Base-by-base conservation (phyloP, 768 basidiomycete species). In the Lepiota venenata region DNA sequence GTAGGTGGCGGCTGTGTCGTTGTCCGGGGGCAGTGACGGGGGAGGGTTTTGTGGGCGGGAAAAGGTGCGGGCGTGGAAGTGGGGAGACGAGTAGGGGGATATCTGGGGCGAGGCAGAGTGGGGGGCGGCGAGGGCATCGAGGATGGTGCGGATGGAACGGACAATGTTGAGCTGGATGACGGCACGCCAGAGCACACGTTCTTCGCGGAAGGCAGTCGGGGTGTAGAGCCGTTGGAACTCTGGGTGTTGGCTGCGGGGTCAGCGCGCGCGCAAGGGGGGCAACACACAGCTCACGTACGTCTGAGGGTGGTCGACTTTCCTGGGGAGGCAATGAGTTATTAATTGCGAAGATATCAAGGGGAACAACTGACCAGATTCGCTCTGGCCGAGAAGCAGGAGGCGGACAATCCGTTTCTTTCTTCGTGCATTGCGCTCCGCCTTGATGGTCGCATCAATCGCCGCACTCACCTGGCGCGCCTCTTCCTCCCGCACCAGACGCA, bases 121-220 rank as follows among this genome's bases (percentile, higher is more conserved):
- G 22, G 50, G 41, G 2, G 50, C 32, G 25, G 70, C 67, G 58
- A 71, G 65, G 10, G 84, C 73, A 41, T 88, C 86, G 50, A 91
- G 78, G 52, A 92, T 89, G 25, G 79, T 78, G 49, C 85, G 85
- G 49, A 91, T 73, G 11, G 88, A 90, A 46, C 87, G 85, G 32
- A 90, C 83, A 58, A 93, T 76, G 66, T 91, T 91, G 60, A 91
- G 79, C 62, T 91, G 91, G 54, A 93, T 89, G 43, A 93, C 82
- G 0, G 85, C 81, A 14, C 90, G 81, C 90, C 90, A 93, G n/a
- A 87, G 77, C 14, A 88, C 76, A 20, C 87, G 82, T 60, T 93
- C 91, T 51, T 83, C 79, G 16, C 81, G 82, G 63, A 91, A 91
- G 0, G 85, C 84, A 15, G 76, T 83, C 1, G 90, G 89, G 0